Percentiles rank a stretch among this genome's conserved stretches.
Conservation (phyloP, 2,329 filamentous ascomycete species). For the Xylaria sp. region DNA sequence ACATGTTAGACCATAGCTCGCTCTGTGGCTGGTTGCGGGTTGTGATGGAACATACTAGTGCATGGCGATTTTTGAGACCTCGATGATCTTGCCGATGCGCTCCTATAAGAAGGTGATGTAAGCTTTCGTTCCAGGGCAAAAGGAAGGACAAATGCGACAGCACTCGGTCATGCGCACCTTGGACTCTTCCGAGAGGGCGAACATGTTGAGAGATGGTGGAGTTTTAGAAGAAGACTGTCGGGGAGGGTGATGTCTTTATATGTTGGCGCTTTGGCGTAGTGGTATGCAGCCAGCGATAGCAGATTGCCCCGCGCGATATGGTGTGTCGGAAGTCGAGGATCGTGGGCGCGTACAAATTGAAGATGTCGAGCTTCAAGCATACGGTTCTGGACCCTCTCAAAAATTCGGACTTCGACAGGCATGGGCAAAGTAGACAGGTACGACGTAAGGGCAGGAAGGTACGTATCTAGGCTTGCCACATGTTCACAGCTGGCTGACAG, state of each 20-base stretch:
- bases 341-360: conserved; percentile 3
- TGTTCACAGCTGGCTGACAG: not conserved
- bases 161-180: conserved; percentile 71
- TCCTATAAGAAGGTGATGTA: conserved; percentile 68
- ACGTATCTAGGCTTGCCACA: conserved; percentile 3
- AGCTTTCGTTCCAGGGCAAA: conserved; percentile 31
- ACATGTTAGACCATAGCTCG: not conserved
- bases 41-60: conserved; percentile 79
- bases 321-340: not conserved
- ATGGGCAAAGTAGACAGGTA: not conserved
- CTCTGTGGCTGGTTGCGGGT: not conserved
- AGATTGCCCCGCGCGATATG: not conserved
- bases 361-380: conserved; percentile 32
- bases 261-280: not conserved
- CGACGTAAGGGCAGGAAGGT: not conserved
- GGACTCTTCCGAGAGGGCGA: conserved; percentile 90
- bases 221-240: not conserved
- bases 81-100: conserved; percentile 96
- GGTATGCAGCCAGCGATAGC: not conserved
- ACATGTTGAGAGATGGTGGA: conserved; percentile 58
- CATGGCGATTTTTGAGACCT: conserved; percentile 90
- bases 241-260: not conserved
- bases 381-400: conserved; percentile 19
- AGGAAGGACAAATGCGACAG: not conserved
- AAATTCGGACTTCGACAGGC: conserved; percentile 23